A percentile compares a stretch with the other conserved stretches of the same genome.
Conservation (phyloP, 2,329 filamentous ascomycete species). For the Clonostachys chloroleuca region DNA sequence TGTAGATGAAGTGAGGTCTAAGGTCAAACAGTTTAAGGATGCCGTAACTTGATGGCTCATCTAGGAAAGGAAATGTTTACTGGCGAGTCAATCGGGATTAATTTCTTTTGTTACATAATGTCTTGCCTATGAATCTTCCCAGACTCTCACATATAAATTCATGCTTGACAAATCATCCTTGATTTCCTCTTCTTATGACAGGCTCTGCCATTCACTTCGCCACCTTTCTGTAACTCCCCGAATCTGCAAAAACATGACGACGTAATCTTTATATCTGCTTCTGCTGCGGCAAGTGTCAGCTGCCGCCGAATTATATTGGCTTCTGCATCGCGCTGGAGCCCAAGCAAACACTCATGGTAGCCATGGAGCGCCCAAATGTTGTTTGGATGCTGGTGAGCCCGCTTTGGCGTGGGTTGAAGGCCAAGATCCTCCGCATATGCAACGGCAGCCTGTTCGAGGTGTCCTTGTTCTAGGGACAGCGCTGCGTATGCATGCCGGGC, state of each 20-base stretch:
- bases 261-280: constrained; percentile 52
- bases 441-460: constrained; percentile 41
- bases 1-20: constrained; percentile 16
- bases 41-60: not conserved
- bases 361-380: constrained; percentile 74
- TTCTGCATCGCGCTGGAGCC: constrained; percentile 32
- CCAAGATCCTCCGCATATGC: constrained; percentile 57
- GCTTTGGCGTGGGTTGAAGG: constrained; percentile 46
- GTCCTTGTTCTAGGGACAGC: constrained; percentile 57
- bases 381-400: constrained; percentile 58
- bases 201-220: not conserved
- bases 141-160: no score
- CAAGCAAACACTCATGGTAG: constrained; percentile 60
- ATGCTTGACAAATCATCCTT: no score
- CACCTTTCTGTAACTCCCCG: not conserved
- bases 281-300: constrained; percentile 42
- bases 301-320: constrained; percentile 27
- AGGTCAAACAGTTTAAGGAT: constrained; percentile 11
- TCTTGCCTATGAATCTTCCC: no score
- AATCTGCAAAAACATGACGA: constrained; percentile 27
- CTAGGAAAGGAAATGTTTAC: not conserved
- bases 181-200: no score
- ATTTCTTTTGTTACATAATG: no score
- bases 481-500: constrained; percentile 63
- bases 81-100: not conserved